Base-by-base conservation (phyloP, 2,329 filamentous ascomycete species). In the Bretziella fagacearum region DNA sequence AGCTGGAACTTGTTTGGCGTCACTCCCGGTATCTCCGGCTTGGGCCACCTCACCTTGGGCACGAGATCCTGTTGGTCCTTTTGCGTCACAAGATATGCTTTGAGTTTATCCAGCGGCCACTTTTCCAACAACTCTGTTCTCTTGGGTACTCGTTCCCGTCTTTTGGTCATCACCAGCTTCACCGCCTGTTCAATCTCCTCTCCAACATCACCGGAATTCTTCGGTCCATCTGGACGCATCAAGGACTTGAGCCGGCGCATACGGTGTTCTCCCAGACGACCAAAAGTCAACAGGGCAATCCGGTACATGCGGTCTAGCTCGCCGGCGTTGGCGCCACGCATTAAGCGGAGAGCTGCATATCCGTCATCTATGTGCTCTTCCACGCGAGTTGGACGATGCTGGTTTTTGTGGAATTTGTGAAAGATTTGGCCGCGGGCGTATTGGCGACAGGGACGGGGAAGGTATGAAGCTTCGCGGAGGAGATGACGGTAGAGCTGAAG, bases 381-480 rank as follows among this genome's bases (percentile, higher is more conserved):
- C 25, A 53, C 47, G 6, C 57, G 58, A 1, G 52, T 15, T 23
- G 59, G 55, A 49, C 64, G 53, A 10, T 54, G 22, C 3, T 53
- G 57, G 51, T 66, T 59, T 2, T 58, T 58, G n/a, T 63, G 64
- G 54, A 75, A 78, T 27, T 65, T 64, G 6, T 54, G 50, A 44
- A 61, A 60, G 39, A 77, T 68, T 27, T 62, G 62, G 5, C 60
- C 54, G 39, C 61, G 56, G 46, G 72, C 59, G 46, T 62, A 66
- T 2, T 60, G 57, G 32, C 66, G 67, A 50, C 70, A 70, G 32
- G 68, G 58, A 2, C 64, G 63, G 1, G 74, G 73, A 2, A 79
- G 68, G 55, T 80, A 80, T 23, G 70, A 68, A 32, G 66, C 63
- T 61, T 78, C 73, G 50, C 76, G 73, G 29, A 79, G 69, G 18